phyloP scores from a whole-genome alignment of 139 green algal species.

The Eudorina sp. region DNA sequence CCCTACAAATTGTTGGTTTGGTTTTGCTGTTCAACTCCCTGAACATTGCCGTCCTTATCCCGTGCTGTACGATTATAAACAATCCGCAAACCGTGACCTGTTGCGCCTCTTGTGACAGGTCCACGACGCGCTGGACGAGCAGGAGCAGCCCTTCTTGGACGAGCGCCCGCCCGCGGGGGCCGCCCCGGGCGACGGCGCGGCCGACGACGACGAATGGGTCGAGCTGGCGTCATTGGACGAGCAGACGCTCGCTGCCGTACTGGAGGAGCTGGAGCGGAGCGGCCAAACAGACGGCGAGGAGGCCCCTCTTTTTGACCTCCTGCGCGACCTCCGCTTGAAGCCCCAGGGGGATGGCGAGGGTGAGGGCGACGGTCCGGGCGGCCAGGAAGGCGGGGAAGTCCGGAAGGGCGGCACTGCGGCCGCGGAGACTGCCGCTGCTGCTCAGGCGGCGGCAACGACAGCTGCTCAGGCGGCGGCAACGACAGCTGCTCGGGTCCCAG shows the following conservation, averaged over 20 bases:
- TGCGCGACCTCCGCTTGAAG: background rate
- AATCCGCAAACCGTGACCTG: no score
- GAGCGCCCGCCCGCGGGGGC: background rate
- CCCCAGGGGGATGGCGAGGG: background rate
- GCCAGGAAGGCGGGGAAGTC: background rate
- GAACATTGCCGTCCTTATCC: no score
- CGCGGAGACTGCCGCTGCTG: background rate
- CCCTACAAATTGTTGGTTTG: no score
- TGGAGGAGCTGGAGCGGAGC: slow-evolving; percentile 62
- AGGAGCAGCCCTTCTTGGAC: slow-evolving; percentile 8
- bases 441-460: background rate
- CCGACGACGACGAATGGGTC: slow-evolving; percentile 46
- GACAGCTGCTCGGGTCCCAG: no score
- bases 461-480: no score
- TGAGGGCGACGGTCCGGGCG: background rate
- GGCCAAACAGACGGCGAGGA: slow-evolving; percentile 29
- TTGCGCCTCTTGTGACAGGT: no score
- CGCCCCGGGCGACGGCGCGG: background rate
- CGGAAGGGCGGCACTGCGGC: background rate
- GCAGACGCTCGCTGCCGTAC: slow-evolving; percentile 65
- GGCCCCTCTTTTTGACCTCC: background rate
- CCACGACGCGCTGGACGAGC: slow-evolving; percentile 3
- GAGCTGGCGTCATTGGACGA: slow-evolving; percentile 50
- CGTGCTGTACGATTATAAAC: no score
- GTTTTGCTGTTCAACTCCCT: no score